Evolutionary conservation across 257 asterid genomes (phyloP), one percentile per base, ranked within the genome.

Genomic region (Solanum clarkiae): DNA sequence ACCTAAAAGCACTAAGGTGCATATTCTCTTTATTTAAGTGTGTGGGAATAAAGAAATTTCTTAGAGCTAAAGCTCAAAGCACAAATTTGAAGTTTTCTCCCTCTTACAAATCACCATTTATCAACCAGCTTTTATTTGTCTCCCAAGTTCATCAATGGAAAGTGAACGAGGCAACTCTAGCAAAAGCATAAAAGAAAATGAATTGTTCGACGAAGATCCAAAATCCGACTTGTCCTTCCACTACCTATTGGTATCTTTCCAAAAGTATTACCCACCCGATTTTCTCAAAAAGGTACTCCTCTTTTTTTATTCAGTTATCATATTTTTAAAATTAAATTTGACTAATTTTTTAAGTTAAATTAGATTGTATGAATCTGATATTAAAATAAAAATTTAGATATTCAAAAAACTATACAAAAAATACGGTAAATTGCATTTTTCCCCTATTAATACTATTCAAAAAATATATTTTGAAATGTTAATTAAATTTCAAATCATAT

Each of bases 231-330:
- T 16, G 68, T 80, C 79, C 9, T 51, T 82, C 1, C 17, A 85
- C 18, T 42, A 44, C 63, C 45, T 89, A 20, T 56, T 49, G 26
- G 82, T 74, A 69, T 85, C 20, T 14, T 87, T 91, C 13, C 80
- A 32, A 60, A 86, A 91, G 45, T 87, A 74, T 86, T 89, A 90
- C 47, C 92, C 93, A 0, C 87, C 91, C 16, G 87, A 80, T 80
- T 91, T 93, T 86, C 87, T 86, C 29, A 90, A 86, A 56, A 94
- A 92, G 95, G 95, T 65, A 26, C 6, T 3, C 6, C 0, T 36
- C 40, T 36, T 4, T 36, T 36, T 4, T 36, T 4, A 36, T 36
- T 36, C 4, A 4, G 42, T 36, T 36, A 6, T 36, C 42, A 10
- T 49, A 49, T 54, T 54, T 32, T 32, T 32, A 32, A 3, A 32